Evolutionary conservation across 164 flowering plant species (phyloP).

Genomic region (Euptelea pleiosperma): DNA sequence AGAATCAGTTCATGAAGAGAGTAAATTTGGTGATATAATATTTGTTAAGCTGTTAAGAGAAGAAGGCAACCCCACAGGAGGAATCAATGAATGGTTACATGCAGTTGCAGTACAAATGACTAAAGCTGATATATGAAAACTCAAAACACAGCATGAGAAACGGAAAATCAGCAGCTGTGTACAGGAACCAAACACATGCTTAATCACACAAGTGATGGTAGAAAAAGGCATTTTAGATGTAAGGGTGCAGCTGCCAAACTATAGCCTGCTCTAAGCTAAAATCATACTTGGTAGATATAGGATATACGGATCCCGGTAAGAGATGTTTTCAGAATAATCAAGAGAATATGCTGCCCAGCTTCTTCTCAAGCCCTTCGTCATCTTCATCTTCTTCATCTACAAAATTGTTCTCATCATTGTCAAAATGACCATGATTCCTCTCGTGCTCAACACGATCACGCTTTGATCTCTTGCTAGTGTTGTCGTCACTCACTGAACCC

Average conservation of each 20-base stretch:
- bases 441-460: slow-evolving; percentile 5
- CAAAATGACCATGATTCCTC: slow-evolving; percentile 5
- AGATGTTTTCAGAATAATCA: slow-evolving; percentile 4
- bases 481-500: slow-evolving; percentile 13
- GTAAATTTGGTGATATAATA: background rate
- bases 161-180: slow-evolving; percentile 15
- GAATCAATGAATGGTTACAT: background rate
- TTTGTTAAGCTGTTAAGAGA: too few species aligned
- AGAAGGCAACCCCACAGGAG: too few species aligned
- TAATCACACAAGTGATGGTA: background rate
- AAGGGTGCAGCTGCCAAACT: slow-evolving; percentile 3
- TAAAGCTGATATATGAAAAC: background rate
- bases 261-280: slow-evolving; percentile 3
- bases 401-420: background rate
- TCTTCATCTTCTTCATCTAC: slow-evolving; percentile 19
- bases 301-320: background rate
- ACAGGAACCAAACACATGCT: slow-evolving; percentile 8
- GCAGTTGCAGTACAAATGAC: background rate
- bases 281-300: background rate
- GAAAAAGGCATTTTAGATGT: background rate
- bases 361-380: slow-evolving; percentile 19
- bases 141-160: slow-evolving; percentile 1
- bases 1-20: background rate
- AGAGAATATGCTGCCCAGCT: slow-evolving; percentile 21
- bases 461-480: slow-evolving; percentile 8